These are phyloP conservation scores for Tulasnella sp. DNA, from an alignment of 768 basidiomycete species.

Conservation along the genomic window DNA sequence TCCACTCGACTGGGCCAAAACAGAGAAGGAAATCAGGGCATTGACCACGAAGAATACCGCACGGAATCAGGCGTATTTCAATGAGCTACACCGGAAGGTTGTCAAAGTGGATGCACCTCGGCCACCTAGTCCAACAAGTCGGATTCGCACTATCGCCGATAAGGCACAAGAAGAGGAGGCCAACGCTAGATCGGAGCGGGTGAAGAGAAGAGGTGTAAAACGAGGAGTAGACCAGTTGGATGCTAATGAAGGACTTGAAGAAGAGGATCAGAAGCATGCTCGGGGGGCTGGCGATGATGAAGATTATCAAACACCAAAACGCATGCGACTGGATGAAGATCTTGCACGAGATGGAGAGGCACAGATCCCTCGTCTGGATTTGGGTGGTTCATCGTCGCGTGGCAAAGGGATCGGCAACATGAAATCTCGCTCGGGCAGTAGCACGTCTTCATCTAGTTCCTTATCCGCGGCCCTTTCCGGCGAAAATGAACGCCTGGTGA, in stretches of 20 bases:
- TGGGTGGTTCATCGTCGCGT: background rate
- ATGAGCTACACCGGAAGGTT: constrained; percentile 7
- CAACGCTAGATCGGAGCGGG: constrained; percentile 3
- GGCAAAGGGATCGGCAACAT: background rate
- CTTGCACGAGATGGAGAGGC: background rate
- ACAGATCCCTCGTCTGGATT: background rate
- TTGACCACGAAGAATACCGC: constrained; percentile 11
- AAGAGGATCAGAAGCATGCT: constrained; percentile 30
- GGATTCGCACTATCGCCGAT: constrained; percentile 3
- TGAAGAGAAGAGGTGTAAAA: background rate
- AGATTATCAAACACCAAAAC: constrained; percentile 56
- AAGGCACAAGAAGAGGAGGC: constrained; percentile 8
- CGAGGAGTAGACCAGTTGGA: too few relatives aligned
- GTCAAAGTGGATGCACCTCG: constrained; percentile 10
- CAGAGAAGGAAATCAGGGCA: constrained; percentile 5
- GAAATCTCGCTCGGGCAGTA: background rate
- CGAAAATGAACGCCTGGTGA: constrained; percentile 1
- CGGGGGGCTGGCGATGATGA: constrained; percentile 71
- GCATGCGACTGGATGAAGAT: constrained; percentile 5
- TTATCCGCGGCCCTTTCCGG: background rate
- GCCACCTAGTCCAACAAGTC: constrained; percentile 12
- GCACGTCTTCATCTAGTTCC: background rate
- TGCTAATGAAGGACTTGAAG: constrained; percentile 6
- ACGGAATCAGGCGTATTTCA: constrained; percentile 11
- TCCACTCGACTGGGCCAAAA: background rate